phyloP scores from a whole-genome alignment of 2,329 filamentous ascomycete species.

The Claviceps lovelessii region DNA sequence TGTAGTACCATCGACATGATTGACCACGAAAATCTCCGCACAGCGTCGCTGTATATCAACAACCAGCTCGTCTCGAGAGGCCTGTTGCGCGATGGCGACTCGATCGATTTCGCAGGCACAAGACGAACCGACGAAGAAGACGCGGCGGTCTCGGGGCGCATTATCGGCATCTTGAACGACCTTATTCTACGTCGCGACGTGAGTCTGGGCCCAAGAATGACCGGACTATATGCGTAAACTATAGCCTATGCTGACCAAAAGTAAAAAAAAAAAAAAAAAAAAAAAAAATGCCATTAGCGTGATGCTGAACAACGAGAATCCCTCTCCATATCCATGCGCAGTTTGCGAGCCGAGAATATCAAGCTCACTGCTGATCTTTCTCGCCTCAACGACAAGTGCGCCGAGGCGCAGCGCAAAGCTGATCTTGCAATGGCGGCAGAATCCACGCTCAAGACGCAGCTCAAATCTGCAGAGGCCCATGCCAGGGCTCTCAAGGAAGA shows the following conservation, averaged over 20 bases:
- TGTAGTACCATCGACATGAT: constrained; percentile 26
- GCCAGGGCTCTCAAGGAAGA: constrained; percentile 74
- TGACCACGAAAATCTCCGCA: constrained; percentile 47
- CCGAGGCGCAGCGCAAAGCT: constrained; percentile 40
- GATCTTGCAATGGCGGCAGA: constrained; percentile 55
- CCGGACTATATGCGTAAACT: neutral
- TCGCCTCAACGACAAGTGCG: constrained; percentile 38
- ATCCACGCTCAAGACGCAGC: constrained; percentile 51
- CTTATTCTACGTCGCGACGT: constrained; percentile 82
- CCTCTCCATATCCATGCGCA: constrained; percentile 63
- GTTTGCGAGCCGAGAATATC: constrained; percentile 58
- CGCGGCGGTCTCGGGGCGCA: constrained; percentile 57
- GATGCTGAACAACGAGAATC: constrained; percentile 81
- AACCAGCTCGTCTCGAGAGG: constrained; percentile 55
- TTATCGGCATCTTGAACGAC: constrained; percentile 91
- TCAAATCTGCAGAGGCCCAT: constrained; percentile 59
- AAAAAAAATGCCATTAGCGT: constrained; percentile 37
- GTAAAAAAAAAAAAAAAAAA: neutral
- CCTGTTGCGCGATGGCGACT: constrained; percentile 51
- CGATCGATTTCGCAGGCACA: constrained; percentile 70
- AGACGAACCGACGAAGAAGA: constrained; percentile 43
- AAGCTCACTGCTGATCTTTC: constrained; percentile 58
- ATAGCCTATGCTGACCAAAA: constrained; percentile 4
- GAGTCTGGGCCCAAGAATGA: constrained; percentile 11
- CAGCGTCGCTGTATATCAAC: constrained; percentile 58